Conservation (phyloP, 768 basidiomycete genomes). For the Lactifluus rugatus region DNA sequence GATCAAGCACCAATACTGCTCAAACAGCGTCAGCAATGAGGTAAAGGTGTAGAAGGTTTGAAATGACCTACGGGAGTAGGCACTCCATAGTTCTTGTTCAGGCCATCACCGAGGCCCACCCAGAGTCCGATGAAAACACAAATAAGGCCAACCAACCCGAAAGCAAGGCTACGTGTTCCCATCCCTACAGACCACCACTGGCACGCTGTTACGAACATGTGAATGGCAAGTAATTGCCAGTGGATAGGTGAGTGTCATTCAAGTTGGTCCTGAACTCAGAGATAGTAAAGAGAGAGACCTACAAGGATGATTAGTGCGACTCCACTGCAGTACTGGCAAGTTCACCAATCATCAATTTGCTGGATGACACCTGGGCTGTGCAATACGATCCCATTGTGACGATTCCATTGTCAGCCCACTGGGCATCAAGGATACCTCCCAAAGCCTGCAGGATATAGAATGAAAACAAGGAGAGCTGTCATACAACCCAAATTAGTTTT, state of each 20-base stretch:
- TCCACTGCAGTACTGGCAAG: too few species aligned
- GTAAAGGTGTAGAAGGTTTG: background rate
- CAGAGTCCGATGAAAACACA: background rate
- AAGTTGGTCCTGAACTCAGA: background rate
- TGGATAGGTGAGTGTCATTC: background rate
- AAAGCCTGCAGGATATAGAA: conserved; percentile 32
- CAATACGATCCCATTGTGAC: conserved; percentile 30
- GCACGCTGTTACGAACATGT: conserved; percentile 32
- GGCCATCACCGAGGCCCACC: background rate
- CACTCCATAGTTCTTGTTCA: conserved; percentile 21
- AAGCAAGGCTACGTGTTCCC: conserved; percentile 22
- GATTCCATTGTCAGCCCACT: conserved; percentile 29
- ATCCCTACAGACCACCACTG: conserved; percentile 28
- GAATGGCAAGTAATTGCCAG: conserved; percentile 28
- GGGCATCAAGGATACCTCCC: conserved; percentile 31
- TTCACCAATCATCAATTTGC: conserved; percentile 38
- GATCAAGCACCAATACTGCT: background rate
- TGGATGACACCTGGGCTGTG: conserved; percentile 32
- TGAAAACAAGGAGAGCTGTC: conserved; percentile 22
- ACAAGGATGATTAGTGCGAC: conserved; percentile 35
- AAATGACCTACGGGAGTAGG: conserved; percentile 29
- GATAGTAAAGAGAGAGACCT: background rate
- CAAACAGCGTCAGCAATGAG: background rate
- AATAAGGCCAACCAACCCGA: background rate
- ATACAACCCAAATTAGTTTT: conserved; percentile 4